Evolutionary conservation across 805 yeast species (phyloP), one percentile per base, ranked within the genome.

Genomic region (Saturnispora serradocipensis): DNA sequence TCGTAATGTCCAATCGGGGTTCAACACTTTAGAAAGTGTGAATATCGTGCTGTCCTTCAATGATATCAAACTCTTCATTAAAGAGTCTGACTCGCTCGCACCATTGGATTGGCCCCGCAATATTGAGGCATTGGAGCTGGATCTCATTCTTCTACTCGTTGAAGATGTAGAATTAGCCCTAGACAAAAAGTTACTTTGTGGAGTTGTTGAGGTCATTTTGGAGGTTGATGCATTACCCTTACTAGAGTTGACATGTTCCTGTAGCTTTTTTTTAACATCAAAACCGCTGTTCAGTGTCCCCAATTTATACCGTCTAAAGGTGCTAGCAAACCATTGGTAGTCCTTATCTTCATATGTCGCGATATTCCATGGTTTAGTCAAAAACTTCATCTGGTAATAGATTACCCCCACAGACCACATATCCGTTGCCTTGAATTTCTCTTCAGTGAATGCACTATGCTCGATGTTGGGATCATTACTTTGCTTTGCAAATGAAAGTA

Each of bases 381-480:
- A 66, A 9, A 73, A 62, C 42, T 57, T 67, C 22, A 78, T 58
- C 46, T 74, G 72, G 55, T 76, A 72, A 57, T 77, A 78, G 6
- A 75, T 57, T 8, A 78, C 68, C 0, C 79, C 82, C 42, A 78
- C 57, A 3, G 80, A 67, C 84, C 84, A 78, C 46, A 70, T 65
- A 61, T 78, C 84, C 20, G 70, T 58, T 3, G 70, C 61, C 49
- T 69, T 70, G 51, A 71, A 70, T 46, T 68, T 54, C 7, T 44
- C 46, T 13, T 7, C 22, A 3, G 43, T 49, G 20, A 49, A 44
- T 18, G n/a, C 39, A 9, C 15, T 30, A 18, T 13, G 18, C 5
- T 30, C 28, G 8, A 49, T 44, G n/a, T 44, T 30, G 7, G 46
- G 36, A 22, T 44, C 46, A 18, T 4, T 44, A 20, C 38, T 44